A percentile compares a stretch with the other conserved stretches of the same genome.
phyloP scores from a whole-genome alignment of 768 basidiomycete species.

The Leccinum ochraceum region DNA sequence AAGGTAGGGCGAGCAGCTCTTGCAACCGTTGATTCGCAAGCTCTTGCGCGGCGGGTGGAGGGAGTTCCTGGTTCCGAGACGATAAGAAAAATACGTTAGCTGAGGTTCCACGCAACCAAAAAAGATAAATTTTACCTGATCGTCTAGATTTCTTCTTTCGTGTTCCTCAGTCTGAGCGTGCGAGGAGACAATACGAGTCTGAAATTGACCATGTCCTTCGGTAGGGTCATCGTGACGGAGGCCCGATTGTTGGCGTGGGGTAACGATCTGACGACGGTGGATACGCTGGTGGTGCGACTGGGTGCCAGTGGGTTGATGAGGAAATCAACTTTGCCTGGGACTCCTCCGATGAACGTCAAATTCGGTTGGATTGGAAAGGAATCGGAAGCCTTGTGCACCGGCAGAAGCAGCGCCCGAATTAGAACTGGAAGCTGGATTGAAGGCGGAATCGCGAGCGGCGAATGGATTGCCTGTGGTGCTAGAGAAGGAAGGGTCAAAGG shows the following conservation, averaged over 20 bases:
- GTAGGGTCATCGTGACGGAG: neutral
- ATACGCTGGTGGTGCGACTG: constrained; percentile 3
- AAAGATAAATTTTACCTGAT: constrained; percentile 6
- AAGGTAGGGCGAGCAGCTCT: constrained; percentile 20
- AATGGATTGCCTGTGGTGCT: neutral
- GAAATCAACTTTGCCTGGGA: neutral
- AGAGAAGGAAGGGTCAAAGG: constrained; percentile 19
- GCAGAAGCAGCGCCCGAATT: neutral
- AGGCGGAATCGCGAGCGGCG: neutral
- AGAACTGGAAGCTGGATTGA: neutral
- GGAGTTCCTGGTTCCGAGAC: constrained; percentile 4
- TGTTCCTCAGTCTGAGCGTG: constrained; percentile 3
- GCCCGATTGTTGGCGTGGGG: constrained; percentile 9
- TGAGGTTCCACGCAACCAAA: neutral
- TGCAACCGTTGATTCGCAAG: constrained; percentile 26
- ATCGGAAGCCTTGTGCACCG: neutral
- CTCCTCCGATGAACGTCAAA: constrained; percentile 1
- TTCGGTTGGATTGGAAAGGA: neutral
- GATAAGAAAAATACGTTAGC: neutral
- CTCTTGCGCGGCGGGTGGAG: constrained; percentile 2
- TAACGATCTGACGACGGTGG: constrained; percentile 13
- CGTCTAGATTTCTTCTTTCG: constrained; percentile 8
- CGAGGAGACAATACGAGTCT: neutral
- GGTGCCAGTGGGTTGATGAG: neutral
- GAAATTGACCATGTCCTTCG: neutral